Percentiles rank a stretch among this genome's conserved stretches.
Evolutionary conservation across 371 early-diverging fungal genomes (phyloP).

Genomic region (Mucor lusitanicus): DNA sequence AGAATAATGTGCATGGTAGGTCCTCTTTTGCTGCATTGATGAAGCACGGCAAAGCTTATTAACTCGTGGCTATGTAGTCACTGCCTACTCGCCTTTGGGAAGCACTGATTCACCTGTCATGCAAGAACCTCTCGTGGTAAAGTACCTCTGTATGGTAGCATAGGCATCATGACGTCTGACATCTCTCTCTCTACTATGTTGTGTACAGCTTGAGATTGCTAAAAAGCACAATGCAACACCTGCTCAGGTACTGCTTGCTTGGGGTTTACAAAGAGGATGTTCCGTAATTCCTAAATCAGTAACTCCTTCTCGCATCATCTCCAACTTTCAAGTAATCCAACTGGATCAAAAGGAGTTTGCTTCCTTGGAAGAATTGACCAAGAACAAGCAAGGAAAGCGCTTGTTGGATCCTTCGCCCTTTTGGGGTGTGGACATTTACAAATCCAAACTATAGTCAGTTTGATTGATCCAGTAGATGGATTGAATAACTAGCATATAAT

Average conservation of each 20-base stretch:
- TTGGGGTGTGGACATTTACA: constrained; percentile 40
- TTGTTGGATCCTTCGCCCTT: constrained; percentile 28
- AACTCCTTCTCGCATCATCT: constrained; percentile 46
- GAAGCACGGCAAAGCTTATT: not conserved
- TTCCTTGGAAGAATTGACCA: constrained; percentile 3
- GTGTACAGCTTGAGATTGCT: constrained; percentile 52
- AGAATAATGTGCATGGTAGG: constrained; percentile 32
- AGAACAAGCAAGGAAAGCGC: constrained; percentile 19
- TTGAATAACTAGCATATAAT: too few species aligned
- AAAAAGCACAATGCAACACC: constrained; percentile 68
- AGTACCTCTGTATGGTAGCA: not conserved
- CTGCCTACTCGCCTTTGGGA: constrained; percentile 52
- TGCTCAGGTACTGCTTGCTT: constrained; percentile 78
- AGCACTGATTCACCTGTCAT: constrained; percentile 38
- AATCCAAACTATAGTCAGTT: not conserved
- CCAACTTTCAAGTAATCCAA: constrained; percentile 54
- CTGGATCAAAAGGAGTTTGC: constrained; percentile 38
- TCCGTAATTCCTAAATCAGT: constrained; percentile 64
- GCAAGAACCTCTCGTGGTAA: constrained; percentile 40
- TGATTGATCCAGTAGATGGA: too few species aligned
- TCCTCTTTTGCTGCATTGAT: not conserved
- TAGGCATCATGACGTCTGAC: too few species aligned
- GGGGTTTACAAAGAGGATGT: constrained; percentile 72
- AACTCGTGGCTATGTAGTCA: not conserved
- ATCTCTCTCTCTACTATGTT: too few species aligned